A percentile compares a stretch with the other conserved stretches of the same genome.
Conservation (phyloP, 1,139 yeast species). For the Yamadazyma taylorii region DNA sequence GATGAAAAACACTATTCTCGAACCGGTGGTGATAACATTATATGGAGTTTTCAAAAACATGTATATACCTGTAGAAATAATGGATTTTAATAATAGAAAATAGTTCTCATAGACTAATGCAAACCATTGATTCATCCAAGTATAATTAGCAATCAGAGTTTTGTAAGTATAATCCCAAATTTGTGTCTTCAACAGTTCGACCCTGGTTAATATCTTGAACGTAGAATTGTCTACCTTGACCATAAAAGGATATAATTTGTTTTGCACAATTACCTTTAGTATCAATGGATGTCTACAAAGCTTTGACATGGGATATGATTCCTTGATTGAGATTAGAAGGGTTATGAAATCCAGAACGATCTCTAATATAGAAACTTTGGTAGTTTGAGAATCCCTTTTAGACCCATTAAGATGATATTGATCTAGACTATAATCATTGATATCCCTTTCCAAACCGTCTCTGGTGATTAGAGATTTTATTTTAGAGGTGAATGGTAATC, state of each 20-base stretch:
- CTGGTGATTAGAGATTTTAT: conserved; percentile 9
- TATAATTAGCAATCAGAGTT: conserved; percentile 4
- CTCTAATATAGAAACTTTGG: neutral
- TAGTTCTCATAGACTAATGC: conserved; percentile 2
- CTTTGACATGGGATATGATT: neutral
- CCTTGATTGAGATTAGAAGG: neutral
- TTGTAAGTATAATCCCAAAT: conserved; percentile 1
- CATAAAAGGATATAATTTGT: conserved; percentile 1
- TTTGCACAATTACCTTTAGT: neutral
- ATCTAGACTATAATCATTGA: conserved; percentile 6
- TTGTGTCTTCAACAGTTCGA: neutral
- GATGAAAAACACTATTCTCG: conserved; percentile 1
- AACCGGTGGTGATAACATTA: neutral
- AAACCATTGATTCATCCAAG: neutral
- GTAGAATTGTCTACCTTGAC: conserved; percentile 4
- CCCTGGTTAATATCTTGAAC: conserved; percentile 3
- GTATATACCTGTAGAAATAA: neutral
- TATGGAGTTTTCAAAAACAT: conserved; percentile 4
- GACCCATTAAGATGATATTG: neutral
- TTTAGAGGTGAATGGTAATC: conserved; percentile 18
- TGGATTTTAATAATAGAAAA: neutral
- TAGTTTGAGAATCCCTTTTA: neutral
- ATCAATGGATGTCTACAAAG: neutral
- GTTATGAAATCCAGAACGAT: neutral
- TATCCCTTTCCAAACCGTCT: neutral